Evolutionary conservation across 1,284 basidiomycete species (phyloP).

Genomic region (Clitocybe nebularis): DNA sequence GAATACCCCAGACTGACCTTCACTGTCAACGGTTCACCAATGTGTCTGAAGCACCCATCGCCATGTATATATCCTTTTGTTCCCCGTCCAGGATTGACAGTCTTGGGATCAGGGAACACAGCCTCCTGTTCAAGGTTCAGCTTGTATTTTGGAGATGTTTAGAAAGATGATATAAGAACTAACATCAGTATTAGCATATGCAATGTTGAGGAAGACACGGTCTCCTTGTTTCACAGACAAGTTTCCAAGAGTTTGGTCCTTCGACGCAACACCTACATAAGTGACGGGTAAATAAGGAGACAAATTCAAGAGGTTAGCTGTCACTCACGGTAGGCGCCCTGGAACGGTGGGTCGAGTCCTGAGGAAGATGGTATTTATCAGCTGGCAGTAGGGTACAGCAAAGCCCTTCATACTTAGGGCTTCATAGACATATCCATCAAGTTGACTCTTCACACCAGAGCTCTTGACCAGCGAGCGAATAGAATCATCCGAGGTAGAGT

Average conservation of each 20-base stretch:
- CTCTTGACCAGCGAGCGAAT: slow-evolving; percentile 37
- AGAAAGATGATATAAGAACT: slow-evolving; percentile 23
- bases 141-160: background rate
- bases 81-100: slow-evolving; percentile 42
- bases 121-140: slow-evolving; percentile 31
- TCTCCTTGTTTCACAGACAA: slow-evolving; percentile 42
- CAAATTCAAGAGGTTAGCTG: too few species aligned
- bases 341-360: slow-evolving; percentile 46
- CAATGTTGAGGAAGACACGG: slow-evolving; percentile 58
- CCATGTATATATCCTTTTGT: slow-evolving; percentile 47
- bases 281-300: background rate
- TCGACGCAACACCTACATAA: slow-evolving; percentile 39
- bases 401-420: slow-evolving; percentile 67
- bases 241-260: slow-evolving; percentile 39
- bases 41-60: slow-evolving; percentile 50
- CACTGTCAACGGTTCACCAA: slow-evolving; percentile 54
- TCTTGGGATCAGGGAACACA: slow-evolving; percentile 46
- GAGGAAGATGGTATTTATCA: too few species aligned
- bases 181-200: slow-evolving; percentile 53
- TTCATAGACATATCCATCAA: slow-evolving; percentile 59
- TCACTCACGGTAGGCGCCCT: slow-evolving; percentile 49
- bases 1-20: slow-evolving; percentile 33
- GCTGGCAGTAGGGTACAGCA: too few species aligned
- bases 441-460: slow-evolving; percentile 29
- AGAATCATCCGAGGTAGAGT: slow-evolving; percentile 35